Evolutionary conservation across 2,329 filamentous ascomycete genomes (phyloP), one percentile per base, ranked within the genome.

Genomic region (Raffaelea arxii): DNA sequence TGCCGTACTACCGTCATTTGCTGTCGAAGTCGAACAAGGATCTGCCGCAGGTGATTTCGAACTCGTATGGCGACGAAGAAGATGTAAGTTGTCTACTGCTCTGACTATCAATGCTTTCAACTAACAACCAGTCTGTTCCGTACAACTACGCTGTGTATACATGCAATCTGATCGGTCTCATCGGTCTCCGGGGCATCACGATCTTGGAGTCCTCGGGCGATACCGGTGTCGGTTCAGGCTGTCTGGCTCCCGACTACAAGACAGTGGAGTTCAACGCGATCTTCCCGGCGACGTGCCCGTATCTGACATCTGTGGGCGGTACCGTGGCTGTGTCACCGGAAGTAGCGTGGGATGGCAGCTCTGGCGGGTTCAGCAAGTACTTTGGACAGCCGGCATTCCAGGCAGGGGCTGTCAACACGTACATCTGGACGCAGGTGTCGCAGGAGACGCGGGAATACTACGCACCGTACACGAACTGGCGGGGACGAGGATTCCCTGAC

Each of bases 21-120:
- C 64, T 84, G 3, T 59, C 65, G 19, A 68, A 81, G 19, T 60
- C 68, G 1, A 70, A 77, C 49, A 59, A 66, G 3, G 59, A 75
- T 18, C 65, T 86, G 0, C 82, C 84, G 0, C 71, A 75, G 4
- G 75, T 84, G 18, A 69, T 87, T 37, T 75, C 72, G 36, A 82
- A 80, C n/a, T 86, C 81, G 0, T 87, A 86, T 56, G 81, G 80
- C 23, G 80, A 84, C 53, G 71, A 80, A 41, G 83, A 87, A 48
- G 48, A 51, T 40, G 55, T 54, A 40, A 30, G 47, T 25, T 36
- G 2, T 23, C 14, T n/a, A 16, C 6, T 21, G 16, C 18, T 4
- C 11, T 21, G n/a, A n/a, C 11, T n/a, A n/a, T n/a, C n/a, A 2
- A 19, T 41, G 21, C 5, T 36, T n/a, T 18, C 18, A 6, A 4